These are phyloP conservation scores for Ustilago nuda DNA, from an alignment of 1,284 basidiomycete species.

Conservation along the genomic window DNA sequence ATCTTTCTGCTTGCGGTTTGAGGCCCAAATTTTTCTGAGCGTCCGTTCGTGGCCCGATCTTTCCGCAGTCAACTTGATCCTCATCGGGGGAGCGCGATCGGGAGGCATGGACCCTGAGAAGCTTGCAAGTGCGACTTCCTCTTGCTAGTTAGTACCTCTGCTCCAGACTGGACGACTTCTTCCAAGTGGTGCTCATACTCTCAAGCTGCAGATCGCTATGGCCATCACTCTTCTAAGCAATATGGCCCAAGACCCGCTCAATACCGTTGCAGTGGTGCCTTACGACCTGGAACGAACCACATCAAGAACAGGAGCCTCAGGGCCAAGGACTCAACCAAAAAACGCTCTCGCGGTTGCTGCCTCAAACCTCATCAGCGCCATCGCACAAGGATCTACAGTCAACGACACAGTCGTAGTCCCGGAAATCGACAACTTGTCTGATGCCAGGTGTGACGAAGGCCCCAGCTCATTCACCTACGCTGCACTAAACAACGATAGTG, in stretches of 20 bases:
- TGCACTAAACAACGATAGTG: not conserved
- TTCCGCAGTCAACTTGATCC: not conserved
- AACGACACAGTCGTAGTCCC: not conserved
- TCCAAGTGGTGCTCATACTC: not conserved
- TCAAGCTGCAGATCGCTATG: constrained; percentile 12
- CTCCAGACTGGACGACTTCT: not conserved
- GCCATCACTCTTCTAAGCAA: constrained; percentile 2
- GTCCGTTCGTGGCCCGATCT: not conserved
- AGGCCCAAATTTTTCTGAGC: not conserved
- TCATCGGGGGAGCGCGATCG: constrained; percentile 11
- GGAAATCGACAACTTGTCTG: not conserved
- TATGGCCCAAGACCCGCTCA: constrained; percentile 8
- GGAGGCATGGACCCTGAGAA: constrained; percentile 28
- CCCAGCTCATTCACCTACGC: constrained; percentile 42
- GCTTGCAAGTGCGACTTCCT: not conserved
- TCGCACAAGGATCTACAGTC: constrained; percentile 36
- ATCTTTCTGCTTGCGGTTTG: constrained; percentile 8
- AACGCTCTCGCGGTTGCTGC: constrained; percentile 29
- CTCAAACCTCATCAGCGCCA: constrained; percentile 37
- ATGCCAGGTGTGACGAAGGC: constrained; percentile 29
- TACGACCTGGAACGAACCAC: constrained; percentile 10
- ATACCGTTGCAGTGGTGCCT: constrained; percentile 42
- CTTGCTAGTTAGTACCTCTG: not conserved
- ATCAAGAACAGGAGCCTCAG: constrained; percentile 8
- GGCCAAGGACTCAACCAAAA: not conserved